Evolutionary conservation across 495 filamentous ascomycete genomes (phyloP).

Genomic region (Aspergillus mulundensis): DNA sequence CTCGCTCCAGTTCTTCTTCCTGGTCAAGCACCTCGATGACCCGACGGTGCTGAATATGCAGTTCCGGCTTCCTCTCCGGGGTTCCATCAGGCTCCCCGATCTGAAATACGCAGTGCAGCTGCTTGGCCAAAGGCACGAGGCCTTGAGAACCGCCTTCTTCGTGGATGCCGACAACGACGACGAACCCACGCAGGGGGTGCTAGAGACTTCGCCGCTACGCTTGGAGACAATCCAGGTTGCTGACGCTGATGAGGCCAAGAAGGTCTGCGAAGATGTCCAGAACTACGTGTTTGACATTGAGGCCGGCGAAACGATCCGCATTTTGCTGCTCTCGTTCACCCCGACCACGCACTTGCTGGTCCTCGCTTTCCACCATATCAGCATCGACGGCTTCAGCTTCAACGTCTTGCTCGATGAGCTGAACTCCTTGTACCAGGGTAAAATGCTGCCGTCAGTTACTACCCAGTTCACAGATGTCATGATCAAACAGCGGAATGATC

Average conservation of each 20-base stretch:
- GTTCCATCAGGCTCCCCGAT: background rate
- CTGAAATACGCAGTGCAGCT: background rate
- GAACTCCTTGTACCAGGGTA: slow-evolving; percentile 23
- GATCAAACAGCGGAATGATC: slow-evolving; percentile 17
- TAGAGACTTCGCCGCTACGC: background rate
- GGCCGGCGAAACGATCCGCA: slow-evolving; percentile 25
- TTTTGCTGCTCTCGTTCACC: slow-evolving; percentile 22
- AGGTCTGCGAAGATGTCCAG: slow-evolving; percentile 14
- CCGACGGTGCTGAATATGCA: background rate
- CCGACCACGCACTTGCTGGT: slow-evolving; percentile 26
- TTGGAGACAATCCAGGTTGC: background rate
- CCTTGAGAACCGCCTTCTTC: background rate
- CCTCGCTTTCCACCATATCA: slow-evolving; percentile 43
- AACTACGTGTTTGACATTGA: slow-evolving; percentile 28
- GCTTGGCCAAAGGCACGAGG: background rate
- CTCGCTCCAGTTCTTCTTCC: background rate
- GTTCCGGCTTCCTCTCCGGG: background rate
- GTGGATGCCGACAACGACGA: background rate
- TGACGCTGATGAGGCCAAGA: slow-evolving; percentile 11
- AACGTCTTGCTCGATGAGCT: slow-evolving; percentile 27
- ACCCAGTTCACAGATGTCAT: slow-evolving; percentile 29
- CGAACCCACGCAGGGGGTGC: background rate
- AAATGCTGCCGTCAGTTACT: slow-evolving; percentile 2
- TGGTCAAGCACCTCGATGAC: background rate
- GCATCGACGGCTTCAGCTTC: slow-evolving; percentile 45